phyloP scores from a whole-genome alignment of 306 rosid species.

The Dryas octopetala region DNA sequence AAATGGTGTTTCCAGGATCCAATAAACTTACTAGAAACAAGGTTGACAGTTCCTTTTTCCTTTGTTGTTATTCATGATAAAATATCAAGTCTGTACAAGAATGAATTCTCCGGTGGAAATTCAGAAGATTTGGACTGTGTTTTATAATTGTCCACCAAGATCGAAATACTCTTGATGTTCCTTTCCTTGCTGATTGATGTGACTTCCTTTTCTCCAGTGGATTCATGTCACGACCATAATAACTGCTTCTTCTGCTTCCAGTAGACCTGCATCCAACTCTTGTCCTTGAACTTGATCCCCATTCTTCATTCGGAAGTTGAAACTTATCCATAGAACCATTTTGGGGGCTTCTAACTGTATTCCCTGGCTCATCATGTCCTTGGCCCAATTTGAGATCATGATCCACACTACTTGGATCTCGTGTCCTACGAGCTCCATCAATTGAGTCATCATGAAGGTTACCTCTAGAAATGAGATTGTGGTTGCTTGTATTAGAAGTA shows the following conservation, averaged over 20 bases:
- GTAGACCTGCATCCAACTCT: constrained; percentile 87
- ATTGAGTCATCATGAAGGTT: constrained; percentile 45
- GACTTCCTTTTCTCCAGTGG: constrained; percentile 59
- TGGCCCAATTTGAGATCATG: constrained; percentile 42
- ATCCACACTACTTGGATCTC: constrained; percentile 37
- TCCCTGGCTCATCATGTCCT: constrained; percentile 43
- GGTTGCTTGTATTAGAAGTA: constrained; percentile 55
- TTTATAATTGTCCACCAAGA: constrained; percentile 15
- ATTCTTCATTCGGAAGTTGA: constrained; percentile 53
- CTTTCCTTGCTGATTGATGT: constrained; percentile 54
- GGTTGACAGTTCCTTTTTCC: neutral
- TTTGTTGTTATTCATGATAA: constrained; percentile 36
- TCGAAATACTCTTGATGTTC: constrained; percentile 82
- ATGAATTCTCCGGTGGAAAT: constrained; percentile 47
- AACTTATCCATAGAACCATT: constrained; percentile 39
- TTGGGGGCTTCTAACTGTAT: constrained; percentile 45
- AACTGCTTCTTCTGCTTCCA: constrained; percentile 68
- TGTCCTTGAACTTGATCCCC: constrained; percentile 67
- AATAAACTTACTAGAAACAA: neutral
- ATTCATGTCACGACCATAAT: constrained; percentile 49
- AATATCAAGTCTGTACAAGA: constrained; percentile 57
- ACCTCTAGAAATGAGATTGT: constrained; percentile 38
- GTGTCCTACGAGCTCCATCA: constrained; percentile 45
- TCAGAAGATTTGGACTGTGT: no score
- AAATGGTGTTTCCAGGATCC: no score